Evolutionary conservation across 805 yeast genomes (phyloP).

Genomic region (Suhomyces kilbournensis): DNA sequence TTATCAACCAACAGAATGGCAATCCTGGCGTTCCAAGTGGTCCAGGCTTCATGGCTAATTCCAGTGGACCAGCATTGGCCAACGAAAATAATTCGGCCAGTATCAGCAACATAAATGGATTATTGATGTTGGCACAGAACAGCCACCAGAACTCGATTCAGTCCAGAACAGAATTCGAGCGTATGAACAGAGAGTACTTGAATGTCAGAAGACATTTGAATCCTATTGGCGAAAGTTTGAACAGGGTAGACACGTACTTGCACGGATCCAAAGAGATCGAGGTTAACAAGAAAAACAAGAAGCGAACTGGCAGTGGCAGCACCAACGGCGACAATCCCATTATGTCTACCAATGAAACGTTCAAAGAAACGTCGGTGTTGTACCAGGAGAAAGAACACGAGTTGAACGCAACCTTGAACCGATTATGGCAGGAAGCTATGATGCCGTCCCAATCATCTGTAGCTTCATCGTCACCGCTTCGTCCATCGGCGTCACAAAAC

Average conservation of each 20-base stretch:
- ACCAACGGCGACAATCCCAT: not conserved
- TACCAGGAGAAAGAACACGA: constrained; percentile 33
- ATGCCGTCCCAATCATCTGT: constrained; percentile 4
- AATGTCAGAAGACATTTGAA: constrained; percentile 67
- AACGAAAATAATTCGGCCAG: constrained; percentile 6
- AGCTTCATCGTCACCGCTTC: not conserved
- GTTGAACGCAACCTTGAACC: constrained; percentile 20
- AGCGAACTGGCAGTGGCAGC: constrained; percentile 1
- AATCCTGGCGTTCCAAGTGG: not conserved
- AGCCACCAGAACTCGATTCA: constrained; percentile 49
- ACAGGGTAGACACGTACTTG: constrained; percentile 39
- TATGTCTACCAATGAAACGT: constrained; percentile 23
- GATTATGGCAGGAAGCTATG: constrained; percentile 41
- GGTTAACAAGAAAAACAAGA: constrained; percentile 20
- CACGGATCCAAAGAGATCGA: constrained; percentile 18
- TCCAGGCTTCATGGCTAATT: not conserved
- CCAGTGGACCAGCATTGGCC: not conserved
- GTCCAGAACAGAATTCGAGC: constrained; percentile 72
- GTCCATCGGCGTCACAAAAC: constrained; percentile 2
- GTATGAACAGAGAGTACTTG: constrained; percentile 69
- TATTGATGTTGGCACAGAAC: constrained; percentile 25
- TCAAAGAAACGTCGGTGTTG: constrained; percentile 31
- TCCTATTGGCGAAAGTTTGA: constrained; percentile 64
- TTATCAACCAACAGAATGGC: not conserved
- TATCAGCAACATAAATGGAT: constrained; percentile 25